phyloP scores from a whole-genome alignment of 495 filamentous ascomycete genomes.

The Aspergillus asperescens region DNA sequence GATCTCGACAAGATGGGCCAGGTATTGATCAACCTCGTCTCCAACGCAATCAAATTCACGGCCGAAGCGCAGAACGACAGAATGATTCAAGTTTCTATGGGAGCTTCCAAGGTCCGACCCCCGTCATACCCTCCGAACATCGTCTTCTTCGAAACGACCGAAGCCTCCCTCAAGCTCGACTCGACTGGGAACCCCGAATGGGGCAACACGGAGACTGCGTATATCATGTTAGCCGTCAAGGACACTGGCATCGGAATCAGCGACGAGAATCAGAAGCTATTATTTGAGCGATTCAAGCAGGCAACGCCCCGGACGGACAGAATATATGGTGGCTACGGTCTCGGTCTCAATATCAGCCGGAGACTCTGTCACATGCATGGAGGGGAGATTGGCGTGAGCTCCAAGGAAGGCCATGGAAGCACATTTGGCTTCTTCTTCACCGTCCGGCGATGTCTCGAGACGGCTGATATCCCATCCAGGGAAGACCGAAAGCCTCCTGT shows the following conservation, averaged over 20 bases:
- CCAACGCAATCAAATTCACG: conserved; percentile 77
- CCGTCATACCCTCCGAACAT: conserved; percentile 42
- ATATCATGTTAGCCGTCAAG: conserved; percentile 66
- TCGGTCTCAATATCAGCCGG: conserved; percentile 77
- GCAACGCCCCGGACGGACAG: conserved; percentile 72
- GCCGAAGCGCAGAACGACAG: conserved; percentile 46
- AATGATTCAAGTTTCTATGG: conserved; percentile 64
- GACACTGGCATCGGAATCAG: conserved; percentile 76
- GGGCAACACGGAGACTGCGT: conserved; percentile 62
- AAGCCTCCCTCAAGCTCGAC: conserved; percentile 31
- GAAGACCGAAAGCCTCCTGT: conserved; percentile 17
- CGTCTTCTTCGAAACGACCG: conserved; percentile 47
- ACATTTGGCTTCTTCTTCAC: conserved; percentile 83
- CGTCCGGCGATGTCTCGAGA: conserved; percentile 36
- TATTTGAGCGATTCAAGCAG: conserved; percentile 81
- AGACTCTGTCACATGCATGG: conserved; percentile 76
- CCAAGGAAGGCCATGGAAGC: conserved; percentile 64
- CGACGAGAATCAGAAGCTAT: conserved; percentile 63
- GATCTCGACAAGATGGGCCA: conserved; percentile 70
- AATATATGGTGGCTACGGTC: conserved; percentile 75
- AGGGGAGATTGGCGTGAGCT: conserved; percentile 75
- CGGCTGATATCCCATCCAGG: conserved; percentile 18
- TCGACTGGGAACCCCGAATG: conserved; percentile 54
- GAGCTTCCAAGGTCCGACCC: conserved; percentile 54
- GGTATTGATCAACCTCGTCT: conserved; percentile 69